Evolutionary conservation across 169 alveolate genomes (phyloP).

Genomic region (Sarcocystis neurona): DNA sequence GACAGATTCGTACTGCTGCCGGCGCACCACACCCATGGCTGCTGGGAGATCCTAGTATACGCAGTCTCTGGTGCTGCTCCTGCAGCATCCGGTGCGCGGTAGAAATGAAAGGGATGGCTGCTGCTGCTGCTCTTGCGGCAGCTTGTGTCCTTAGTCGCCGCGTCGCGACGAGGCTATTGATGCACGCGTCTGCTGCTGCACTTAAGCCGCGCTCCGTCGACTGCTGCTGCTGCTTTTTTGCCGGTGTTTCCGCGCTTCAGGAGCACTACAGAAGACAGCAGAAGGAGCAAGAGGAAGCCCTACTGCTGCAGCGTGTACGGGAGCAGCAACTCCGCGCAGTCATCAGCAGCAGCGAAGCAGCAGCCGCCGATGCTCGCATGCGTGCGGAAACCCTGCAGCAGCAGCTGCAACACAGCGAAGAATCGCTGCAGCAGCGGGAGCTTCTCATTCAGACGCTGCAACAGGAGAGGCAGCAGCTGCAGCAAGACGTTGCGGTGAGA

Average conservation of each 20-base stretch:
- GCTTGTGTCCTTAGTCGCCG: no score
- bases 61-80: no score
- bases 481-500: background rate
- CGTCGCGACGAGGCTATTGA: no score
- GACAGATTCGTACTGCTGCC: no score
- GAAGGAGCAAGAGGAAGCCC: background rate
- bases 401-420: background rate
- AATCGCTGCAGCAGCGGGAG: background rate
- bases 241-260: background rate
- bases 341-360: constrained; percentile 11
- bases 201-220: no score
- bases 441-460: background rate
- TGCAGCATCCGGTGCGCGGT: no score
- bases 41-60: no score
- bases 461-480: background rate
- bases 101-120: no score
- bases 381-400: background rate
- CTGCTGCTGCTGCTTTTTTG: no score
- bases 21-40: no score
- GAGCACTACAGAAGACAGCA: background rate
- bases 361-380: constrained; percentile 22
- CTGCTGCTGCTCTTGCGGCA: no score
- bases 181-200: no score
- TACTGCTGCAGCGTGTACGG: background rate
- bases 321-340: background rate